These are phyloP conservation scores for Microstroma glucosiphilum DNA, from an alignment of 1,284 basidiomycete species.

Conservation along the genomic window DNA sequence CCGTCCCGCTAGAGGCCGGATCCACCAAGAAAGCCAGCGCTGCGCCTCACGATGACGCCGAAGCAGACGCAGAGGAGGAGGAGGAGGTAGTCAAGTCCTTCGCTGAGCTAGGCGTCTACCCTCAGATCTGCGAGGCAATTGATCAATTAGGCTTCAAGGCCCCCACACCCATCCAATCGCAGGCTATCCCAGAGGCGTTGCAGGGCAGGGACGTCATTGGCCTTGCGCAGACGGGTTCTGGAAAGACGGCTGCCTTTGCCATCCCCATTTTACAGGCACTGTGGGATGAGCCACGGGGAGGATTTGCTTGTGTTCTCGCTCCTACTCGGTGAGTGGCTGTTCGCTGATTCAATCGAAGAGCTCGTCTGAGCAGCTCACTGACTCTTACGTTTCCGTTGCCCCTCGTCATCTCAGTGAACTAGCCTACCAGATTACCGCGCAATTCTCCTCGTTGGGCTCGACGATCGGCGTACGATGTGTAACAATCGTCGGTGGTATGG, in stretches of 20 bases:
- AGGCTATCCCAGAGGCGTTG: conserved; percentile 83
- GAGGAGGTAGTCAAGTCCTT: conserved; percentile 52
- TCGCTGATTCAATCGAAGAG: background rate
- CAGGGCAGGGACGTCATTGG: conserved; percentile 93
- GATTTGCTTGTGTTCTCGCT: conserved; percentile 88
- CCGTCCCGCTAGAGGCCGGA: too few relatives aligned
- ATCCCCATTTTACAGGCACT: conserved; percentile 91
- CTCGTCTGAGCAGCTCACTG: background rate
- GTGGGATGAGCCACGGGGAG: conserved; percentile 89
- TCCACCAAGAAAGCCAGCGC: too few relatives aligned
- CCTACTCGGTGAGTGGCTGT: conserved; percentile 53
- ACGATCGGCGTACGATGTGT: conserved; percentile 68
- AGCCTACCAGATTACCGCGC: conserved; percentile 96
- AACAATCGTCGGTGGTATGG: conserved; percentile 91
- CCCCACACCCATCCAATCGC: conserved; percentile 86
- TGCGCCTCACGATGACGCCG: background rate
- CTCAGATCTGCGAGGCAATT: conserved; percentile 80
- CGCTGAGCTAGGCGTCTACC: conserved; percentile 71
- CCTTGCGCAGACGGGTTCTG: conserved; percentile 91
- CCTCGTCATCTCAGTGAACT: conserved; percentile 66
- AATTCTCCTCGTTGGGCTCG: conserved; percentile 86
- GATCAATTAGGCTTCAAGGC: conserved; percentile 73
- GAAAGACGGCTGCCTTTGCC: conserved; percentile 96
- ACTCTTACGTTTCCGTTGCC: conserved; percentile 16
- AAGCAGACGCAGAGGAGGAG: conserved; percentile 9